A percentile compares a stretch with the other conserved stretches of the same genome.
Conservation (phyloP, 768 basidiomycete species). For the Tricholoma saponaceum region DNA sequence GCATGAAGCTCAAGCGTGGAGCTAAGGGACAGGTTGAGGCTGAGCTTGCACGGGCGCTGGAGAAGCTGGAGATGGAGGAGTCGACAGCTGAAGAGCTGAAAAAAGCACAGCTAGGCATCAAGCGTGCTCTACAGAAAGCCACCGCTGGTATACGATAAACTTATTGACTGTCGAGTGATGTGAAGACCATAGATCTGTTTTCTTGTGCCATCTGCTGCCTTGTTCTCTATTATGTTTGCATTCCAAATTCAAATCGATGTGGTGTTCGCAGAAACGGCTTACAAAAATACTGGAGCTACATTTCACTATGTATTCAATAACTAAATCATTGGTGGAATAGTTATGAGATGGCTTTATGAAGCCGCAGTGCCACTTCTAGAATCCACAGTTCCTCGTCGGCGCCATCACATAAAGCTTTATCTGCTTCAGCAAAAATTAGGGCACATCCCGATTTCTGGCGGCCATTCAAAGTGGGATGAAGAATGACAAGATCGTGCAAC, state of each 20-base stretch:
- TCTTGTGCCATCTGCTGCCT: slow-evolving; percentile 11
- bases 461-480: slow-evolving; percentile 76
- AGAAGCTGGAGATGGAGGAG: slow-evolving; percentile 98
- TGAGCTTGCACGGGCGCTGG: slow-evolving; percentile 96
- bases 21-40: slow-evolving; percentile 93
- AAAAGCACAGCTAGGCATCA: slow-evolving; percentile 93
- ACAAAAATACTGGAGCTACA: neutral
- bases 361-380: slow-evolving; percentile 78
- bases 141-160: slow-evolving; percentile 82
- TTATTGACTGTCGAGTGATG: slow-evolving; percentile 5
- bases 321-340: slow-evolving; percentile 3
- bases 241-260: slow-evolving; percentile 12
- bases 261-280: neutral
- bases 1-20: slow-evolving; percentile 98
- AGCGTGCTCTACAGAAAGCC: slow-evolving; percentile 97
- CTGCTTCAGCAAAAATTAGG: slow-evolving; percentile 87
- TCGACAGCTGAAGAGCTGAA: slow-evolving; percentile 91
- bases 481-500: slow-evolving; percentile 87
- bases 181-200: slow-evolving; percentile 16
- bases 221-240: slow-evolving; percentile 18
- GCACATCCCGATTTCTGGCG: slow-evolving; percentile 80
- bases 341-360: slow-evolving; percentile 59
- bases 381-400: slow-evolving; percentile 97
- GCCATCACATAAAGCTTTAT: slow-evolving; percentile 94
- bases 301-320: too few species aligned